Evolutionary conservation across 768 basidiomycete species (phyloP).

Genomic region (Russula griseocarnosa): DNA sequence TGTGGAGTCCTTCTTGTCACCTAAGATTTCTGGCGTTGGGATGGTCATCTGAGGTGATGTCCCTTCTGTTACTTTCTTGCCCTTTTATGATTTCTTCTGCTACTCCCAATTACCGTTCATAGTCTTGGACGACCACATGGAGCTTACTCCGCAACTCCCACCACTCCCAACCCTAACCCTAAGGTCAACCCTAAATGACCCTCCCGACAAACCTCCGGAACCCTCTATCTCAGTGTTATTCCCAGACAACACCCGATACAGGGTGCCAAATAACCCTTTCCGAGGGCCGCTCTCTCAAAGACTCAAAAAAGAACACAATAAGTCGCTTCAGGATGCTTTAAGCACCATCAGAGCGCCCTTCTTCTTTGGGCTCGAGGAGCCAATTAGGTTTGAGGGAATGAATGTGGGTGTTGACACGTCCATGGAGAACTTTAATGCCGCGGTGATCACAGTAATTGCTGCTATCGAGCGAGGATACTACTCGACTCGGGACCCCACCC

Average conservation of each 20-base stretch:
- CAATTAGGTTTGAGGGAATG: not conserved
- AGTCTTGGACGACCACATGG: too few relatives aligned
- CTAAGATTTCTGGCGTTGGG: too few relatives aligned
- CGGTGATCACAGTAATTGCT: not conserved
- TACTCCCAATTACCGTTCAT: too few relatives aligned
- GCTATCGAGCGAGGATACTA: not conserved
- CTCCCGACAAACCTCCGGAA: not conserved
- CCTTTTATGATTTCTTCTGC: too few relatives aligned
- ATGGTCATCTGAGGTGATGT: too few relatives aligned
- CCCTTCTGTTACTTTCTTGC: too few relatives aligned
- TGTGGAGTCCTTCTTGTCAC: too few relatives aligned
- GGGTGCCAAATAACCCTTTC: not conserved
- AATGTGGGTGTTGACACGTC: not conserved
- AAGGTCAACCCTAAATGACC: rapidly evolving
- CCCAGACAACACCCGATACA: not conserved
- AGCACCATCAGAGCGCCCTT: not conserved
- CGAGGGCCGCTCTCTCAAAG: not conserved
- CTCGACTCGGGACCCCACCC: not conserved
- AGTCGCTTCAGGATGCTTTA: not conserved
- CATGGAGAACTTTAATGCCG: not conserved
- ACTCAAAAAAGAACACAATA: not conserved
- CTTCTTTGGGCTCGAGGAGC: not conserved
- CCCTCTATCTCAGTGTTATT: not conserved
- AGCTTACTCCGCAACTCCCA: not conserved
- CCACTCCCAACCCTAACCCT: not conserved